Base-by-base conservation (phyloP, 2,329 filamentous ascomycete species). In the Xylariomycetidae sp. region DNA sequence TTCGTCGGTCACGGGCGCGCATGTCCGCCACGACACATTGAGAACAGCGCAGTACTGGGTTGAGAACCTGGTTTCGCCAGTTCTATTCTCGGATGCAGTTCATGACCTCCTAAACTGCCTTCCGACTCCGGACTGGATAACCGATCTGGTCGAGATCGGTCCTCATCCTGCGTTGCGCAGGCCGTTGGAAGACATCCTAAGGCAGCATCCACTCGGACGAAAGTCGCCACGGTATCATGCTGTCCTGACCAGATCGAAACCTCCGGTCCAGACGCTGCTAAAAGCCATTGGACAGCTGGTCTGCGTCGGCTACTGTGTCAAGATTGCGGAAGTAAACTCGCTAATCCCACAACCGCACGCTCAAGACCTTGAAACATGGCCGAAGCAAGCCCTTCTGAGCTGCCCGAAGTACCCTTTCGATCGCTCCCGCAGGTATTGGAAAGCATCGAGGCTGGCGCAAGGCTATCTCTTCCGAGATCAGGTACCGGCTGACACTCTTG, bases 51-150 rank as follows among this genome's bases (percentile, higher is more conserved):
- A 32, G 6, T 44, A 44, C 22, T 61, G 58, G 57, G 48, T 48
- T 8, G 33, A 46, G 2, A 60, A 60, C 18, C 25, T 59, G 15
- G 30, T 44, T 3, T 40, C 38, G 4, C 32, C 35, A 1, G 42
- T 47, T 1, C 24, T 37, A 6, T 43, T 43, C 24, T 16, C 29
- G 6, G 35, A 40, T 18, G 42, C 39, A 5, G 6, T 43, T 10
- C 19, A 30, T 12, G n/a, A 6, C 16, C 8, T 27, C 10, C 4
- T 14, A 12, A 10, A 25, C 3, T 29, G 29, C 13, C 36, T 41
- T 3, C 24, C 13, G 3, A 5, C 13, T 9, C 23, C 15, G 7
- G 20, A 27, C 2, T n/a, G n/a, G n/a, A 29, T 43, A 4, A 27
- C 40, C 2, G 25, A 31, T 15, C 31, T 34, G 15, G 13, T 43